Base-by-base conservation (phyloP, 257 asterid genomes). In the Jacaranda copaia region DNA sequence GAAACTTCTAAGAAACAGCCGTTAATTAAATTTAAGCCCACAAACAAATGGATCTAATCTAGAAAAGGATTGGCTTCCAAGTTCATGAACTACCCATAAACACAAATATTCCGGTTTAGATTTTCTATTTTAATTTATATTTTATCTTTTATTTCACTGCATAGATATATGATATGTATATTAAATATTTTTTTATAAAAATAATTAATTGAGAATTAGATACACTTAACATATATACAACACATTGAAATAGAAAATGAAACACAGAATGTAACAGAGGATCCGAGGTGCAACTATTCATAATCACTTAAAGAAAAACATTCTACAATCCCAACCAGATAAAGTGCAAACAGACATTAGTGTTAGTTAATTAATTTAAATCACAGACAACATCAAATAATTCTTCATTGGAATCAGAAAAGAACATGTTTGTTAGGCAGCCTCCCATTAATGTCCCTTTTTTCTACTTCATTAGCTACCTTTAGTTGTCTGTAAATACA, bases 381-480 rank as follows among this genome's bases (percentile, higher is more conserved):
- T 65, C 71, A 64, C 68, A 82, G 81, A 83, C 86, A 84, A 79
- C 73, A 70, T 66, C 85, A 77, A 81, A 84, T 77, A 80, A 86
- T 84, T 78, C 81, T 76, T 76, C 88, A 68, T 83, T 80, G 87
- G 75, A 77, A 77, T 68, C 74, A 46, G 56, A 56, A 83, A 81
- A 68, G 36, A 81, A 82, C 70, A 61, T 68, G 18, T 66, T 69
- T 56, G 78, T 74, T 84, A 81, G 85, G 87, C 81, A 77, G 65
- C 62, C 77, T 66, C 68, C 81, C 70, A 80, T 60, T 76, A 63
- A 64, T 60, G 36, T 61, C 32, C 62, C 35, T 71, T 52, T 20
- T 52, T 3, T 35, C 35, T 25, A 38, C 32, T 25, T 25, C 32
- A 25, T 25, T 25, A 25, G 32, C 3, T 42, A 46, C 16, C 60